Base-by-base conservation (phyloP, 257 asterid genomes). In the Nicotiana undulata region DNA sequence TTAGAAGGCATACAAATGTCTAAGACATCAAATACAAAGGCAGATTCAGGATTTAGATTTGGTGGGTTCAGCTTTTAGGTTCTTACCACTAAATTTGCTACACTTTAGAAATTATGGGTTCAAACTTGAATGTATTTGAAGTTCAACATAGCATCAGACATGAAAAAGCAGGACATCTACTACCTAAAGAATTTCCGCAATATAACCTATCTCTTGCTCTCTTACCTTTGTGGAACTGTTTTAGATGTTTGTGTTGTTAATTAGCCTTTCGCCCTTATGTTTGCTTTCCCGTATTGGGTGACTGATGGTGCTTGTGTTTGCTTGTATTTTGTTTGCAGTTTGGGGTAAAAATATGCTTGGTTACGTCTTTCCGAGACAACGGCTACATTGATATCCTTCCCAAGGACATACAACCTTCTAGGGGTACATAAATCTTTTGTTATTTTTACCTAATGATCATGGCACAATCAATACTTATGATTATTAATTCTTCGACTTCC, bases 301-400 rank as follows among this genome's bases (percentile, higher is more conserved):
- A 9, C 13, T 56, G 34, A 22, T 77, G 68, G 20, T 77, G 24
- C 37, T 18, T 58, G 67, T 63, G 49, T 49, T 51, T 46, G 52
- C 66, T 79, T 79, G 60, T 2, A 28, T 20, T 26, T 63, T 51
- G 29, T 59, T 44, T 87, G 86, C 83, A 95, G 99, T 95, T 91
- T 84, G 97, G 84, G 76, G 93, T 91, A 51, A 95, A 93, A 85
- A 92, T 95, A 66, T 93, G 98, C 82, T 82, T 95, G 80, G 93
- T 95, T 65, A 95, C 98, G 66, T 93, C 99, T n/a, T 95, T 95
- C n/a, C 92, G 97, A 17, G 98, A 95, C 63, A 88, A 90, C 26
- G 75, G 91, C 84, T 95, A 91, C 88, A 91, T 93, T 58, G 99
- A 95, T 84, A 95, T 95, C 85, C 93, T 95, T 81, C 98, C 97